phyloP scores from a whole-genome alignment of 2,329 filamentous ascomycete species.

The Nannizzia gypsea region DNA sequence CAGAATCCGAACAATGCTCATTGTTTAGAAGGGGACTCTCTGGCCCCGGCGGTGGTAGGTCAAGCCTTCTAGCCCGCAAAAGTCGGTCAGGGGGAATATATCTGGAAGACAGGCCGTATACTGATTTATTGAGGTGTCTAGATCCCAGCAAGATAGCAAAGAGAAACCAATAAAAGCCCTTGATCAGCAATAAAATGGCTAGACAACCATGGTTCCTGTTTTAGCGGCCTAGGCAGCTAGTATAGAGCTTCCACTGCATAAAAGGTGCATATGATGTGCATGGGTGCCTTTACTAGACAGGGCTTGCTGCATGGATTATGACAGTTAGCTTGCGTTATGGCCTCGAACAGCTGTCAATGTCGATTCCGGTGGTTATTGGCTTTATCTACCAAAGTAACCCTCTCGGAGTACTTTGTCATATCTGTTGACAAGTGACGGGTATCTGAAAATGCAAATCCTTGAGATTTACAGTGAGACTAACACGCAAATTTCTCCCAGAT shows the following conservation, averaged over 20 bases:
- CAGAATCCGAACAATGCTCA: background rate
- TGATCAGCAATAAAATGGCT: background rate
- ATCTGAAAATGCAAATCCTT: no score
- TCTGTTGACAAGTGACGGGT: background rate
- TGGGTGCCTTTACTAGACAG: background rate
- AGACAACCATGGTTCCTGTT: background rate
- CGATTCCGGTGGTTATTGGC: background rate
- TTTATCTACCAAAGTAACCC: background rate
- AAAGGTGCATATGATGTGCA: background rate
- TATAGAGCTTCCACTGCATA: background rate
- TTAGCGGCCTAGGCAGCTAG: background rate
- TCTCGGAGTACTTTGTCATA: background rate
- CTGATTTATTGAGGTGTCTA: background rate
- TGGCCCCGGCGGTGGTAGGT: background rate
- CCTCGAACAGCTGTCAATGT: background rate
- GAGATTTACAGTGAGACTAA: no score
- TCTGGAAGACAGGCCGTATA: background rate
- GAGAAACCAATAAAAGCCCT: background rate
- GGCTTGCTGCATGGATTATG: background rate
- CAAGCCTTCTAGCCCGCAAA: background rate
- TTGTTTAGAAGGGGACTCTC: background rate
- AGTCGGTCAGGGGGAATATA: background rate
- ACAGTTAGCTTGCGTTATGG: background rate
- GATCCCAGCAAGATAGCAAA: background rate
- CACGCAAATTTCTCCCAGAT: no score